Evolutionary conservation across 257 asterid species (phyloP), one percentile per base, ranked within the genome.

Genomic region (Hygrophila difformis): DNA sequence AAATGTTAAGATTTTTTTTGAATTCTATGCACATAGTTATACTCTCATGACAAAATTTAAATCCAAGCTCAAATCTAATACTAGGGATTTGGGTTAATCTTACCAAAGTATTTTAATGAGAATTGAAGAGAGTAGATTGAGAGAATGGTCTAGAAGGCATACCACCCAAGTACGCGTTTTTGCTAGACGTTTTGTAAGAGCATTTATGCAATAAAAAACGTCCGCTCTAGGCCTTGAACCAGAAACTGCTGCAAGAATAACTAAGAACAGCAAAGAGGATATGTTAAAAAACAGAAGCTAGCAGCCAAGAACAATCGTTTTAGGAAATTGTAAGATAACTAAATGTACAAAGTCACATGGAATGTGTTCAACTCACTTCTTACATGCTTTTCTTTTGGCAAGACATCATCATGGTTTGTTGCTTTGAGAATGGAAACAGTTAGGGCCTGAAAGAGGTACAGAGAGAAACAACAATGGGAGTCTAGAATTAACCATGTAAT

Each of bases 341-440:
- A n/a, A n/a, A n/a, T n/a, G n/a, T n/a, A n/a, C n/a, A n/a, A n/a
- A n/a, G n/a, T n/a, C n/a, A n/a, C n/a, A n/a, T n/a, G n/a, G n/a
- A n/a, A n/a, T n/a, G n/a, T n/a, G 29, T 29, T 42, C 45, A 42
- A 57, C 94, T 76, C 77, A 86, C 94, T 71, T 66, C 64, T 59
- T 53, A 82, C 74, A 18, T 86, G 94, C 73, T 82, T 86, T 73
- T 79, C 83, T 54, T 86, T 86, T 8, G 96, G 96, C 63, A 79
- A 43, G 49, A 47, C 51, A 54, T 86, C 92, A 12, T 61, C 75
- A 37, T 86, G 94, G 70, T 70, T 82, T 26, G 96, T 86, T 51
- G 94, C 94, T 74, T 86, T 86, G 19, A 86, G 76, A 53, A 82
- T 57, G 57, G 94, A 77, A 40, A 79, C 76, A 60, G 69, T 79